Base-by-base conservation (phyloP, 2,329 filamentous ascomycete genomes). In the Torrubiella hemipterigena region DNA sequence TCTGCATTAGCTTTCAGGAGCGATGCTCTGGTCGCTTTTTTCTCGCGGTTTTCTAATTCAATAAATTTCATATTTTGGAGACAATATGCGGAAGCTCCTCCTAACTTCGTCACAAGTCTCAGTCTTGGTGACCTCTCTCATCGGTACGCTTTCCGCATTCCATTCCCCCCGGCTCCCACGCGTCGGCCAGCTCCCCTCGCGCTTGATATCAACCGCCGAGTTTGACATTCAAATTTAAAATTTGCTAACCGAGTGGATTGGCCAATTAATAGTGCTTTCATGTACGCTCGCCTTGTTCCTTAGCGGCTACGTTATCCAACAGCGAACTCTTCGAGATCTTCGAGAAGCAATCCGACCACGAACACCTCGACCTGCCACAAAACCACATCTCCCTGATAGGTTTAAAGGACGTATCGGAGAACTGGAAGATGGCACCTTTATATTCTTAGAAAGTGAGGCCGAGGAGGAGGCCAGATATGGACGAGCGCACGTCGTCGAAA, bases 251-350 rank as follows among this genome's bases (percentile, higher is more conserved):
- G 20, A n/a, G 7, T 26, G 15, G 12, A 26, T 13, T 26, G 14
- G 9, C 4, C 15, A 6, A n/a, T 17, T 29, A 19, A 29, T 18
- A 9, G 13, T 17, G 14, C 14, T 17, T 22, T 18, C 36, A 78
- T 94, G 84, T 56, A 93, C 86, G 4, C 55, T 77, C 22, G 72
- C 86, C 5, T 74, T 95, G 17, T 95, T 95, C 54, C 65, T 94
- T 19, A 85, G 82, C 31, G 87, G 87, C 46, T 94, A 93, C 53
- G 71, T 77, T 4, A 69, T 94, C 32, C 87, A 95, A 48, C 87
- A 95, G 55, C 75, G 84, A 45, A 91, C 85, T 1, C 73, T 94
- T 5, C 72, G 70, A 39, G 78, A 79, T 44, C 68, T 95, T 19
- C 81, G 89, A 45, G 63, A 67, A 34, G 81, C 81, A 13, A 78